Evolutionary conservation across 495 filamentous ascomycete species (phyloP).

Genomic region (Trichoderma parareesei): DNA sequence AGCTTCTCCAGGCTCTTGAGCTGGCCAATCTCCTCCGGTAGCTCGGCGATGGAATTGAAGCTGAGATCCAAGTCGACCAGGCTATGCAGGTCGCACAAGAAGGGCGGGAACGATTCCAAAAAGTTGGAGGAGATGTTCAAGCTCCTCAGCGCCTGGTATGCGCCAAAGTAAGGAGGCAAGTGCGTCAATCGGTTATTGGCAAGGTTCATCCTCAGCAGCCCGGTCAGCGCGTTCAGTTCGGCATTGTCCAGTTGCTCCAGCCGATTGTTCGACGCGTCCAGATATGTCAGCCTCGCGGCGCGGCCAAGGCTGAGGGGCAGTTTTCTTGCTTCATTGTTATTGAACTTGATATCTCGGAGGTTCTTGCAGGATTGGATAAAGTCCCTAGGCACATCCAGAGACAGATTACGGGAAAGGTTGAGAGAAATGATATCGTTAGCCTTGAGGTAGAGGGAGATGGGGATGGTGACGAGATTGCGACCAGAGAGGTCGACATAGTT

Average conservation of each 20-base stretch:
- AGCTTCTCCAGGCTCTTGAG: slow-evolving; percentile 75
- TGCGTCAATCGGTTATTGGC: slow-evolving; percentile 80
- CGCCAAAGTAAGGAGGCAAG: slow-evolving; percentile 72
- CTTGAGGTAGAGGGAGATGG: slow-evolving; percentile 86
- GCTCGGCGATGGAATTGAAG: slow-evolving; percentile 76
- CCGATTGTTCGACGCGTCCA: slow-evolving; percentile 92
- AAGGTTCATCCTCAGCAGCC: slow-evolving; percentile 83
- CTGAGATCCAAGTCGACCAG: slow-evolving; percentile 93
- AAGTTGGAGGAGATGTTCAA: slow-evolving; percentile 90
- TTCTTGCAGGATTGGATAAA: slow-evolving; percentile 92
- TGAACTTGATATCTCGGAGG: slow-evolving; percentile 89
- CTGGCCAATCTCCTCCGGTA: slow-evolving; percentile 70
- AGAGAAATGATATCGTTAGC: slow-evolving; percentile 88
- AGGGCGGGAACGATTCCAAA: slow-evolving; percentile 73
- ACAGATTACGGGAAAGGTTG: slow-evolving; percentile 85
- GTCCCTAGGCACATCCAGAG: slow-evolving; percentile 87
- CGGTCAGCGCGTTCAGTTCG: slow-evolving; percentile 50
- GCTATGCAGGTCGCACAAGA: slow-evolving; percentile 71
- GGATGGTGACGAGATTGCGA: slow-evolving; percentile 90
- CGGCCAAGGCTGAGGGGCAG: slow-evolving; percentile 79
- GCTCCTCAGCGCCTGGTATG: slow-evolving; percentile 66
- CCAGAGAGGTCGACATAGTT: slow-evolving; percentile 88
- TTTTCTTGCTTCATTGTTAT: slow-evolving; percentile 80
- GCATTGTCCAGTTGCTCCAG: slow-evolving; percentile 81
- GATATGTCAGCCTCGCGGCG: slow-evolving; percentile 71